phyloP scores from a whole-genome alignment of 352 stramenopile genomes.

The Blastocystis hominis region DNA sequence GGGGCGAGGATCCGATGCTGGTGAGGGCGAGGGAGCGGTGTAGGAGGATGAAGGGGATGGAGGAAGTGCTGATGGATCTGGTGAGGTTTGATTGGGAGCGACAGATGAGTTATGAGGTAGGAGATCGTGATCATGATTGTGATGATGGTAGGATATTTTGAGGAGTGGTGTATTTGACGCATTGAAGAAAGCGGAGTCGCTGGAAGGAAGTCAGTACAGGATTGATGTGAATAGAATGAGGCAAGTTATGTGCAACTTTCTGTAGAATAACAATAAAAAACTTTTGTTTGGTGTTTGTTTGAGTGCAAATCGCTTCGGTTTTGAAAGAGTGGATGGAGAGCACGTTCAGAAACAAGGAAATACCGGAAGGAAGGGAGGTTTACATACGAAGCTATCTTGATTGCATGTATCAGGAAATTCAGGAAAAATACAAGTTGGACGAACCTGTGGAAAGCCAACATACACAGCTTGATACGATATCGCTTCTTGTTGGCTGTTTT shows the following conservation, averaged over 20 bases:
- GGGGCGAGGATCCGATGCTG: background rate
- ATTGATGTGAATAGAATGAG: background rate
- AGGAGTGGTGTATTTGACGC: background rate
- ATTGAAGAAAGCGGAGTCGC: background rate
- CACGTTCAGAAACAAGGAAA: background rate
- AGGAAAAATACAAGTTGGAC: background rate
- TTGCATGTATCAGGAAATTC: background rate
- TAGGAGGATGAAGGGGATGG: background rate
- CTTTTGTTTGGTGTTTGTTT: background rate
- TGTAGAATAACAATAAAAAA: background rate
- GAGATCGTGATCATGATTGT: background rate
- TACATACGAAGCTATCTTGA: background rate
- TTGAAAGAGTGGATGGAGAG: background rate
- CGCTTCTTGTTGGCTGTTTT: background rate
- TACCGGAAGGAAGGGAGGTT: background rate
- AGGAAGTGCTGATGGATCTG: background rate
- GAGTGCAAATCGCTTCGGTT: background rate
- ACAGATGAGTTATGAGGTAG: conserved; percentile 11
- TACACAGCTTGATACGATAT: background rate
- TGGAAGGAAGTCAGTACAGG: background rate
- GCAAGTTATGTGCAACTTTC: background rate
- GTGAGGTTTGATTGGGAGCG: background rate
- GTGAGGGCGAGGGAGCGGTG: background rate
- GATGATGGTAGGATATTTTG: conserved; percentile 8
- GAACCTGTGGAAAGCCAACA: background rate